These are phyloP conservation scores for Botryotinia convoluta DNA, from an alignment of 2,329 filamentous ascomycete species.

Conservation along the genomic window DNA sequence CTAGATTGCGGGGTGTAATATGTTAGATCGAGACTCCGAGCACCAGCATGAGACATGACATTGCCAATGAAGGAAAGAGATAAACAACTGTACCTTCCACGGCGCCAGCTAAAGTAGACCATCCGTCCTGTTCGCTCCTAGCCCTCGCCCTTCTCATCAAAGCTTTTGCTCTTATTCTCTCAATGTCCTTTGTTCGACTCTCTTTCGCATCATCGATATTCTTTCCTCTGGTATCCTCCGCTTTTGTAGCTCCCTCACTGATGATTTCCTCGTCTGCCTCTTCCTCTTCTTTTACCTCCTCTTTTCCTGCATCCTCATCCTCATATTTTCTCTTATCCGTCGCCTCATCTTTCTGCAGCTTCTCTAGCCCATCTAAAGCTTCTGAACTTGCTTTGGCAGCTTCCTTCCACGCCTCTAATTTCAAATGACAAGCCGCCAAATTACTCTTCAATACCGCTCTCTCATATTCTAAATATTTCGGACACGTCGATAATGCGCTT, in stretches of 20 bases:
- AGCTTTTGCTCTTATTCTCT: slow-evolving; percentile 77
- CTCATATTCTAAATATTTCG: slow-evolving; percentile 83
- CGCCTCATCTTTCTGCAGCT: slow-evolving; percentile 45
- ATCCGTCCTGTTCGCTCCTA: slow-evolving; percentile 67
- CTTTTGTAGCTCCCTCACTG: slow-evolving; percentile 55
- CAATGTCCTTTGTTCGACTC: slow-evolving; percentile 74
- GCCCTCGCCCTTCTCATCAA: slow-evolving; percentile 53
- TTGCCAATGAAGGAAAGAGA: background rate
- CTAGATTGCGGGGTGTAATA: slow-evolving; percentile 39
- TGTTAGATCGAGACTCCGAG: background rate
- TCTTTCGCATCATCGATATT: slow-evolving; percentile 58
- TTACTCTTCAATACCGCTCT: slow-evolving; percentile 85
- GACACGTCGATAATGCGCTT: slow-evolving; percentile 73
- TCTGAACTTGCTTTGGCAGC: slow-evolving; percentile 71
- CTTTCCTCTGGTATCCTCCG: slow-evolving; percentile 39
- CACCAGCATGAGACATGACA: background rate
- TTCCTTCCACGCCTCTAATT: slow-evolving; percentile 80
- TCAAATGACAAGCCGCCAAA: slow-evolving; percentile 83
- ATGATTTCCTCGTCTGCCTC: slow-evolving; percentile 59
- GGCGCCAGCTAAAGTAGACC: slow-evolving; percentile 76
- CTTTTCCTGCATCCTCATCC: slow-evolving; percentile 53
- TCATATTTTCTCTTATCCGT: slow-evolving; percentile 39
- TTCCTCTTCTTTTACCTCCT: slow-evolving; percentile 39
- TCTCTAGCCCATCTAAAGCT: slow-evolving; percentile 70
- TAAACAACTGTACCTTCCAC: slow-evolving; percentile 46